Conservation (phyloP, 164 flowering plant genomes). For the Taxillus chinensis region DNA sequence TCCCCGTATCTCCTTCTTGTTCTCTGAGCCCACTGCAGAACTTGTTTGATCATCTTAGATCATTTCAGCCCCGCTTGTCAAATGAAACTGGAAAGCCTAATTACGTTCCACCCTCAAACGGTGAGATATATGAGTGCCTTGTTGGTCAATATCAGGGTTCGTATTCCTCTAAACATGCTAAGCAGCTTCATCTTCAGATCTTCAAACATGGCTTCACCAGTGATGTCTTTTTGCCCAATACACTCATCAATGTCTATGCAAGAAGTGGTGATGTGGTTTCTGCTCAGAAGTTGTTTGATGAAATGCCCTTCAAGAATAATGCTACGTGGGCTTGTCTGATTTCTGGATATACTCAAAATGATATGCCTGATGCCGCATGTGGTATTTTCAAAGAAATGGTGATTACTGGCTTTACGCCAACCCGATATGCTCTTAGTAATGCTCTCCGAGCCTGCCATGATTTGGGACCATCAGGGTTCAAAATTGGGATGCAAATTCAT, state of each 20-base stretch:
- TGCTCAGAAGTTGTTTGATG: slow-evolving; percentile 54
- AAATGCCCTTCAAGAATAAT: slow-evolving; percentile 52
- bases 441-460: slow-evolving; percentile 68
- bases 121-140: slow-evolving; percentile 23
- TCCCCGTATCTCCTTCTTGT: neutral
- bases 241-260: slow-evolving; percentile 44
- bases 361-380: slow-evolving; percentile 42
- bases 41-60: slow-evolving; percentile 7
- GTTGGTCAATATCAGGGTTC: slow-evolving; percentile 22
- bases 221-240: slow-evolving; percentile 49
- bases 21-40: slow-evolving; percentile 4
- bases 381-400: slow-evolving; percentile 41
- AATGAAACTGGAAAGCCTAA: neutral
- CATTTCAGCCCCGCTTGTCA: slow-evolving; percentile 2
- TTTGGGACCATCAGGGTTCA: slow-evolving; percentile 22
- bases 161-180: slow-evolving; percentile 24
- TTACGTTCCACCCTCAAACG: neutral
- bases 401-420: slow-evolving; percentile 32
- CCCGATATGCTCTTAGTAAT: slow-evolving; percentile 54
- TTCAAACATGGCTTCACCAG: slow-evolving; percentile 38
- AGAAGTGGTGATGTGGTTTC: slow-evolving; percentile 38
- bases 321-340: slow-evolving; percentile 78
- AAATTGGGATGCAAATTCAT: slow-evolving; percentile 62
- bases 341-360: slow-evolving; percentile 48
- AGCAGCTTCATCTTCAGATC: slow-evolving; percentile 36